phyloP scores from a whole-genome alignment of 2,329 filamentous ascomycete genomes.

The Verticillium tricorpus region DNA sequence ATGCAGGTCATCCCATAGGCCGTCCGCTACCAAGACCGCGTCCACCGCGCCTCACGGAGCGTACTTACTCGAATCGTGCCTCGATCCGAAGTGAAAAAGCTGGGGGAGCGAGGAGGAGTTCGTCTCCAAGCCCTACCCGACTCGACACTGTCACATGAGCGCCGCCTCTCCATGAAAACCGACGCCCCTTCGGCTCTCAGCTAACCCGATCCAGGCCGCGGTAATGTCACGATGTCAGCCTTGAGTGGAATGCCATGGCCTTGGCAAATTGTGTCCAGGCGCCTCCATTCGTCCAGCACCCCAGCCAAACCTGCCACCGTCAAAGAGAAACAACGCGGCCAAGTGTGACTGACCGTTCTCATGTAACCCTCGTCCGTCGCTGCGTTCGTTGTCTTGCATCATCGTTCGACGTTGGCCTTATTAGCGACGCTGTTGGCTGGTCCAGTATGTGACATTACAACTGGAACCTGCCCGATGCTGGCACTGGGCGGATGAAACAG shows the following conservation, averaged over 20 bases:
- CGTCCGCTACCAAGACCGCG: neutral
- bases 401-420: neutral
- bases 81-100: neutral
- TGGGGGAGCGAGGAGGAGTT: neutral
- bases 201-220: constrained; percentile 2
- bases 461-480: too few relatives aligned
- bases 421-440: neutral
- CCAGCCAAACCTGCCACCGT: neutral
- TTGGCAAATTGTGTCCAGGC: constrained; percentile 1
- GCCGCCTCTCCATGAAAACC: neutral
- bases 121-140: neutral
- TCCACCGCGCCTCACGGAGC: neutral
- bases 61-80: neutral
- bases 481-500: neutral
- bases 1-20: constrained; percentile 1
- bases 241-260: constrained; percentile 1
- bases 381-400: neutral
- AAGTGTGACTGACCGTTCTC: neutral
- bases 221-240: constrained; percentile 1
- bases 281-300: constrained; percentile 15
- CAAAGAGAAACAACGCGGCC: neutral
- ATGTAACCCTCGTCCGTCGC: neutral
- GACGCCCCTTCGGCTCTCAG: neutral
- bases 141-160: neutral
- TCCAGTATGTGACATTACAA: neutral